Base-by-base conservation (phyloP, 2,329 filamentous ascomycete genomes). In the Calonectria fujianensis region DNA sequence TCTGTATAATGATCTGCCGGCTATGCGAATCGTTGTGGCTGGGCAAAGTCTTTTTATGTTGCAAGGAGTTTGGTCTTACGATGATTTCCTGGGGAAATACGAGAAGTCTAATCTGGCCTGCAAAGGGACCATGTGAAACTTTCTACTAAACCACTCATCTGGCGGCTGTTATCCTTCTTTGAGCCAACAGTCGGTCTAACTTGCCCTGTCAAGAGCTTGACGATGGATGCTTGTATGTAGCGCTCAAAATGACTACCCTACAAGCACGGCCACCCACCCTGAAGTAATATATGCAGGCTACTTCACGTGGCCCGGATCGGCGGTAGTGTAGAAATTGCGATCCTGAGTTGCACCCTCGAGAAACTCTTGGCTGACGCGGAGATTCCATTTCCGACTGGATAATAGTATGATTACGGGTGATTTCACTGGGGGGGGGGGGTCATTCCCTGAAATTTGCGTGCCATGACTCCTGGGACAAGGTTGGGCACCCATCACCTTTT, bases 21-120 rank as follows among this genome's bases (percentile, higher is more conserved):
- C 65, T 35, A 37, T 20, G 50, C 31, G 65, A 31, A 68, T 51
- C 45, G 24, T 54, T 24, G 24, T 68, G n/a, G 65, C 32, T 68
- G n/a, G 32, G 18, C 27, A n/a, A 67, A 50, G 24, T n/a, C 27
- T 31, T 6, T 32, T 45, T 8, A 45, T 45, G 6, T 20, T 45
- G 37, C 37, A 27, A 31, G 41, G 31, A 31, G 63, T 20, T 39
- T 61, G 63, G 51, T 72, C 63, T 64, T 64, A 64, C 65, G 45
- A 69, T 14, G 57, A 57, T 51, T 69, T 73, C 70, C 70, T 69
- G 65, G 70, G 70, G 70, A 69, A 73, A 73, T 73, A 73, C 65
- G 65, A 64, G 59, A 69, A 69, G 35, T 48, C 37, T 65, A 52
- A 68, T 64, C 29, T n/a, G 35, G 11, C 29, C 61, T 29, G 32